Evolutionary conservation across 495 filamentous ascomycete genomes (phyloP).

Genomic region (Aspergillus indologenus): DNA sequence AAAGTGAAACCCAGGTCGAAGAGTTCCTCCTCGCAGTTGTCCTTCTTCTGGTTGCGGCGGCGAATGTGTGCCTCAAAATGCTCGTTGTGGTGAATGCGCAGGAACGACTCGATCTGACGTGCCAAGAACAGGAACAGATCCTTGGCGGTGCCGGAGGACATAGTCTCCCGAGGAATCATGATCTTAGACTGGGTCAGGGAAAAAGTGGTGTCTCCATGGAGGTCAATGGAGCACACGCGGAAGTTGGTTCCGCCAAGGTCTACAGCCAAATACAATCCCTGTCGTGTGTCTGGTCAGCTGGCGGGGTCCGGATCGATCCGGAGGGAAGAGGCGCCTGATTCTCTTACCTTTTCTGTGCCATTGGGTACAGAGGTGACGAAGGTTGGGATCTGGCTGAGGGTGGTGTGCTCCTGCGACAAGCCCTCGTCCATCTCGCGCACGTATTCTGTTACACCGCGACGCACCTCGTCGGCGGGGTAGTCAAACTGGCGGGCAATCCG

Average conservation of each 20-base stretch:
- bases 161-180: slow-evolving; percentile 81
- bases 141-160: slow-evolving; percentile 81
- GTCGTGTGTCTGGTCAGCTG: slow-evolving; percentile 5
- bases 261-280: slow-evolving; percentile 95
- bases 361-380: slow-evolving; percentile 95
- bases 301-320: neutral
- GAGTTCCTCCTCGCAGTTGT: slow-evolving; percentile 57
- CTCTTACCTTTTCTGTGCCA: slow-evolving; percentile 80
- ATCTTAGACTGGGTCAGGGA: slow-evolving; percentile 88
- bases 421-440: slow-evolving; percentile 84
- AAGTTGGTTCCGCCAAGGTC: slow-evolving; percentile 98
- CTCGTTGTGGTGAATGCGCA: slow-evolving; percentile 81
- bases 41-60: slow-evolving; percentile 54
- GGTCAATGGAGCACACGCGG: slow-evolving; percentile 88
- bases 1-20: slow-evolving; percentile 97
- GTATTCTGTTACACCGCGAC: slow-evolving; percentile 78
- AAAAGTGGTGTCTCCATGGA: slow-evolving; percentile 92
- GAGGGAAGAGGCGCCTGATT: neutral
- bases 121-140: slow-evolving; percentile 93
- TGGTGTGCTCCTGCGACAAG: slow-evolving; percentile 70
- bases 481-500: slow-evolving; percentile 83
- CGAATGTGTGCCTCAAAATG: slow-evolving; percentile 72
- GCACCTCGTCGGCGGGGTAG: slow-evolving; percentile 73
- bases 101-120: slow-evolving; percentile 83
- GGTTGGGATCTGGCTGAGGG: slow-evolving; percentile 92